Evolutionary conservation across 352 stramenopile species (phyloP).

Genomic region (Halophytophthora batemanensis): DNA sequence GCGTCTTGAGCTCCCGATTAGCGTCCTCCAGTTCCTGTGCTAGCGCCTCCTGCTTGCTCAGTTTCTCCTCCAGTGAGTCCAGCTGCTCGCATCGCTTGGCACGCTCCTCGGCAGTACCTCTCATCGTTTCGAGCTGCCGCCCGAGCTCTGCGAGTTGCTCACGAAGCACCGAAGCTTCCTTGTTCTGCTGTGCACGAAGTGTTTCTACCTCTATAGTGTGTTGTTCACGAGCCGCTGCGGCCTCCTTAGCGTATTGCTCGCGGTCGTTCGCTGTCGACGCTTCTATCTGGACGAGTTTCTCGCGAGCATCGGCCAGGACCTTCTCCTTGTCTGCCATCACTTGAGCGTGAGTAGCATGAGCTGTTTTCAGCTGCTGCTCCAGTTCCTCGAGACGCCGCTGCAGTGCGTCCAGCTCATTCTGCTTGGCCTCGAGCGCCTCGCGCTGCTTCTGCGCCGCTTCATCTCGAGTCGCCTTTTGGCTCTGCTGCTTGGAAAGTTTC

Average conservation of each 20-base stretch:
- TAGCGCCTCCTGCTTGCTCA: constrained; percentile 12
- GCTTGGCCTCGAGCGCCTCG: constrained; percentile 21
- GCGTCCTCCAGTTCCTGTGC: constrained; percentile 14
- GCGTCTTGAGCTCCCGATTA: constrained; percentile 13
- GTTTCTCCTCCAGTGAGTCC: constrained; percentile 11
- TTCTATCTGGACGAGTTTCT: constrained; percentile 12
- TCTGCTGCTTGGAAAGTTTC: constrained; percentile 18
- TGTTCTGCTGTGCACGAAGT: constrained; percentile 17
- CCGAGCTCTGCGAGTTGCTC: constrained; percentile 21
- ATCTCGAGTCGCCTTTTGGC: constrained; percentile 11
- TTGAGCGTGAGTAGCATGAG: too few species aligned
- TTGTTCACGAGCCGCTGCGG: constrained; percentile 15
- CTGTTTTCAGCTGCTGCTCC: constrained; percentile 11
- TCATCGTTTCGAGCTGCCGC: constrained; percentile 13
- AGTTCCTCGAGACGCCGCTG: constrained; percentile 17
- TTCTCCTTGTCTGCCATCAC: constrained; percentile 7
- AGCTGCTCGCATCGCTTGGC: constrained; percentile 12
- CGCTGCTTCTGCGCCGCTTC: constrained; percentile 10
- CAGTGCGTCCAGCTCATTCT: constrained; percentile 18
- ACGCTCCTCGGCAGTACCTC: constrained; percentile 9
- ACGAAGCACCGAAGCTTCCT: constrained; percentile 3
- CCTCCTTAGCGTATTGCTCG: constrained; percentile 8
- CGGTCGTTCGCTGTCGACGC: constrained; percentile 6
- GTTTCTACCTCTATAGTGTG: constrained; percentile 12
- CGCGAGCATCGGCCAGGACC: constrained; percentile 7